Base-by-base conservation (phyloP, 805 yeast species). In the Ogataea wickerhamii region DNA sequence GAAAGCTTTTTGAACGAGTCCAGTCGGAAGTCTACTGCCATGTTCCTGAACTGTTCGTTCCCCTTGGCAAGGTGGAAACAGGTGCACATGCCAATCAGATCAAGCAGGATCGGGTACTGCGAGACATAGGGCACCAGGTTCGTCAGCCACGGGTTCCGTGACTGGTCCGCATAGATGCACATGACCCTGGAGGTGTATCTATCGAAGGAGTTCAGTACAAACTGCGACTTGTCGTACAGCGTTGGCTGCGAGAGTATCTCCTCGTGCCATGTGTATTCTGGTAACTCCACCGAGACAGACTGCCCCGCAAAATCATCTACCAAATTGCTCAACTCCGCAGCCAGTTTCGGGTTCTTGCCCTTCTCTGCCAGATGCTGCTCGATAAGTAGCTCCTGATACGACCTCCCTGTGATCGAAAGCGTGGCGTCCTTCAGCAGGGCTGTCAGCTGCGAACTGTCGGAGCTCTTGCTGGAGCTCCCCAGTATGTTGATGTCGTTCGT, bases 281-380 rank as follows among this genome's bases (percentile, higher is more conserved):
- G 25, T 12, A 22, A 22, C 12, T 22, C 12, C 17, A 5, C 23
- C 28, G 12, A 18, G 20, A 12, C 24, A n/a, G 14, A 29, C 18
- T 11, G 28, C 10, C 11, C 12, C 5, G 18, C 16, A 18, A 43
- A 45, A 8, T 45, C 41, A 17, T 29, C 36, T 17, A 49, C 36
- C 16, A 49, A 29, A n/a, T 26, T 21, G 17, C 30, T 38, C 32
- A 47, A 26, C 34, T 47, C 49, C 3, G 40, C 29, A 2, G 49
- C 51, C 29, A 47, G 30, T 18, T 36, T 32, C 14, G 51, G 51
- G 29, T 44, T 47, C 28, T 47, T 47, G 5, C 51, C 51, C 6
- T 35, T 29, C 6, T 20, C 22, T 1, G 47, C 44, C 17, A 47
- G 18, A 18, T 47, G 47, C 11, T 44, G 47, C 26, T 42, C 51